Evolutionary conservation across 139 green algal species (phyloP), one percentile per base, ranked within the genome.

Genomic region (Penium margaritaceum): DNA sequence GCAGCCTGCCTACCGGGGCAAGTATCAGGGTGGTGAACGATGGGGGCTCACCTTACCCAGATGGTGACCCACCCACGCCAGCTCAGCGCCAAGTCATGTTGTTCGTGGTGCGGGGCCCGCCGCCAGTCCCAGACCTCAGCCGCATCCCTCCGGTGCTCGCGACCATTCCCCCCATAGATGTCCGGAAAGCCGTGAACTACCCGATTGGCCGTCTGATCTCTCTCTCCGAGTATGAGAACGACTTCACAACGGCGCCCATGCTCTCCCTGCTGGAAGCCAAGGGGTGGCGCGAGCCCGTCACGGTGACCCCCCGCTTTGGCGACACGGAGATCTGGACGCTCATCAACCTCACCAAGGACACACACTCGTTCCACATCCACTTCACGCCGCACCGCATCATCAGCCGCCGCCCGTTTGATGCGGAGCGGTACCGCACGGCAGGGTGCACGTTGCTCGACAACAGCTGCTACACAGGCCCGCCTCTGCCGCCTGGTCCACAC

Each of bases 1-100:
- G 39, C 21, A 30, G n/a, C 17, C n/a, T 74, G 17, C 35, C 34
- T n/a, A 19, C 29, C 24, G 58, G 32, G 5, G 9, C 36, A 24
- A 33, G 21, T 5, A 41, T 78, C 21, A 27, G 62, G 39, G n/a
- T 76, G 14, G 39, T 38, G 17, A 76, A 76, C 43, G 17, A 39
- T 1, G 69, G 57, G 1, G 3, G 27, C 24, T 15, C 53, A 29
- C 69, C 69, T 1, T 76, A 57, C 29, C 69, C 69, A 3, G 43
- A 24, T 9, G 53, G 63, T 54, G 63, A 70, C 33, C n/a, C 35
- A 35, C 36, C 37, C 37, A 54, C 19, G 37, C 33, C 15, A 21
- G 32, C 54, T 54, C 1, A 33, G 29, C 27, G 21, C 21, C 24
- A 51, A 19, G 24, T 70, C 63, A 70, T 70, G 63, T 24, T 55